Evolutionary conservation across 768 basidiomycete genomes (phyloP).

Genomic region (Termitomyces bulborhizus): DNA sequence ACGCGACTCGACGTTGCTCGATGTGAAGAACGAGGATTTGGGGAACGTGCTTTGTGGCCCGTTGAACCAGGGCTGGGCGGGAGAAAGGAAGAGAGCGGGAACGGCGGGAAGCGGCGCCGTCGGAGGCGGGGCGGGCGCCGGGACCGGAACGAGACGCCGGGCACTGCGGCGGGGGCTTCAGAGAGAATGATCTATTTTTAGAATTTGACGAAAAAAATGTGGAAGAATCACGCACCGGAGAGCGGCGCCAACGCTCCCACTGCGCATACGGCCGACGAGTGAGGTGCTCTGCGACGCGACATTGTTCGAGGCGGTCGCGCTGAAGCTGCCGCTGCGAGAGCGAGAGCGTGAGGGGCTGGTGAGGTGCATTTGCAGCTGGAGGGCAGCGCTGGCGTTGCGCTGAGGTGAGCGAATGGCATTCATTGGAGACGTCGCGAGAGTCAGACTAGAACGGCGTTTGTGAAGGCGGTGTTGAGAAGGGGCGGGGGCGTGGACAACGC

Average conservation of each 20-base stretch:
- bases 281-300: conserved; percentile 28
- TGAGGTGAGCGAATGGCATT: conserved; percentile 51
- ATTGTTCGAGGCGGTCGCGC: conserved; percentile 11
- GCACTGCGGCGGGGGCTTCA: conserved; percentile 35
- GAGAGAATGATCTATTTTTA: conserved; percentile 1
- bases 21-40: background rate
- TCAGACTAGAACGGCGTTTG: conserved; percentile 59
- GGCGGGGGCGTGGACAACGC: background rate
- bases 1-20: background rate
- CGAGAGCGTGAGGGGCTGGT: conserved; percentile 35
- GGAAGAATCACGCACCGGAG: conserved; percentile 17
- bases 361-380: conserved; percentile 43
- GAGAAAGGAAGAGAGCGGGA: conserved; percentile 16
- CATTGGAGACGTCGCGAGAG: conserved; percentile 47
- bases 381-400: conserved; percentile 42
- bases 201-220: conserved; percentile 3
- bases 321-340: conserved; percentile 41
- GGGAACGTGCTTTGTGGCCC: conserved; percentile 9
- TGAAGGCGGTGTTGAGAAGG: conserved; percentile 37
- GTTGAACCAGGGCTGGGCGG: conserved; percentile 5
- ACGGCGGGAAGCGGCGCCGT: conserved; percentile 34
- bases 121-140: conserved; percentile 32
- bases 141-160: conserved; percentile 26
- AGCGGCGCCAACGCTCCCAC: conserved; percentile 41
- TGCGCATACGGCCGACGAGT: conserved; percentile 47